Conservation (phyloP, 768 basidiomycete species). For the Amanita pseudoporphyria region DNA sequence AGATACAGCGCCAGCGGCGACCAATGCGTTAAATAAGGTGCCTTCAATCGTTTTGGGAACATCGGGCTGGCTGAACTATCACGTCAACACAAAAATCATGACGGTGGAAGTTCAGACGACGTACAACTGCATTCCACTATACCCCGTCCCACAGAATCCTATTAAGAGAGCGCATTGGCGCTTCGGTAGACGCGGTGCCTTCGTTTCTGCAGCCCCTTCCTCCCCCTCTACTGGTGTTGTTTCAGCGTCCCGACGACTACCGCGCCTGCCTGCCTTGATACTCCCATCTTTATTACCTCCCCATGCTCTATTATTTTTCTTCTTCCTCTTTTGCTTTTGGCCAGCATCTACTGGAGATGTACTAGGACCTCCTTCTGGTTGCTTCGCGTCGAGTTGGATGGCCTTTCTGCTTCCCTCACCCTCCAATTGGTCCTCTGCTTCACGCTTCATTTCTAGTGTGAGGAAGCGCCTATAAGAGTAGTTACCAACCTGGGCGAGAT, state of each 20-base stretch:
- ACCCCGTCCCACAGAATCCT: conserved; percentile 89
- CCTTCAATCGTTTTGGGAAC: conserved; percentile 79
- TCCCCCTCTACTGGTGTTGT: conserved; percentile 17
- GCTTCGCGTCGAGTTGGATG: neutral
- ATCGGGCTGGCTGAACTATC: conserved; percentile 54
- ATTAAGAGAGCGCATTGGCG: conserved; percentile 76
- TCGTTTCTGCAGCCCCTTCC: conserved; percentile 23
- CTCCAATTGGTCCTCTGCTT: neutral
- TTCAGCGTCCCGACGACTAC: conserved; percentile 32
- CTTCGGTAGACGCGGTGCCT: conserved; percentile 65
- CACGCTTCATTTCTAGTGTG: conserved; percentile 3
- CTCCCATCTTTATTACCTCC: conserved; percentile 16
- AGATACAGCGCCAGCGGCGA: conserved; percentile 88
- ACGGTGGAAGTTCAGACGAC: conserved; percentile 19
- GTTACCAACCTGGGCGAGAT: neutral
- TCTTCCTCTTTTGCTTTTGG: conserved; percentile 1
- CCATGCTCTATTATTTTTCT: conserved; percentile 6
- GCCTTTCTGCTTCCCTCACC: neutral
- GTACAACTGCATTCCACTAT: conserved; percentile 94
- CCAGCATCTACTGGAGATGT: neutral
- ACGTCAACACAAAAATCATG: neutral
- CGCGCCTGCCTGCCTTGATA: conserved; percentile 29
- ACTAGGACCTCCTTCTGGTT: neutral
- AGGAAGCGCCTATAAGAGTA: neutral
- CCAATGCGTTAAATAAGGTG: conserved; percentile 77